phyloP scores from a whole-genome alignment of 345 rosid genomes.

The Eucalyptus erythrocorys region DNA sequence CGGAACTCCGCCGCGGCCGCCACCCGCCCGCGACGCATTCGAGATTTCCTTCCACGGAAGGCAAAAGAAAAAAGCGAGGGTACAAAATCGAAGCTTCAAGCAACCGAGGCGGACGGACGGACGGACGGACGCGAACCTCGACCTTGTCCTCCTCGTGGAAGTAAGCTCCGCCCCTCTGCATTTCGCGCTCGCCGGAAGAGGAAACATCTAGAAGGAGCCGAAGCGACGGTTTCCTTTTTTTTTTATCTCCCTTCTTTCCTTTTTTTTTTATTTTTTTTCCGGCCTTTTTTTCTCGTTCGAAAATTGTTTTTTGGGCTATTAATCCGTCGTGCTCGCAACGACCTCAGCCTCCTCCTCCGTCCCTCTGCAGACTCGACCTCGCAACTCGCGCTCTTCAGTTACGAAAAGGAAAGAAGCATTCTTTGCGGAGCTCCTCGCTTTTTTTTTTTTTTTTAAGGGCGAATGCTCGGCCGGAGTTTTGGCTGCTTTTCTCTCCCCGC shows the following conservation, averaged over 20 bases:
- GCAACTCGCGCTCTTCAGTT: slow-evolving; percentile 3
- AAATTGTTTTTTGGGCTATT: neutral
- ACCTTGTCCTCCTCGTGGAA: neutral
- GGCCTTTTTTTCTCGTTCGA: neutral
- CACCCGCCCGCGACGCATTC: neutral
- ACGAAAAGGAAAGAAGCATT: neutral
- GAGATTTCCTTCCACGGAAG: neutral
- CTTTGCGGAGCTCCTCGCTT: neutral
- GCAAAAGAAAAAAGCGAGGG: neutral
- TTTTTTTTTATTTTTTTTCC: no score
- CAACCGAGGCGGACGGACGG: neutral
- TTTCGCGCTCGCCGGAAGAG: neutral
- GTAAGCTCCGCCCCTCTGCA: neutral
- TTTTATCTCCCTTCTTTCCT: neutral
- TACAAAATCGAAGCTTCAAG: neutral
- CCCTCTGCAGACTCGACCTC: neutral
- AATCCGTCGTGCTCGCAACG: neutral
- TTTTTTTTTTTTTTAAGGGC: neutral
- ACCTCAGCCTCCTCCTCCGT: neutral
- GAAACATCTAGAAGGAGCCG: neutral
- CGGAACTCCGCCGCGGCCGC: neutral
- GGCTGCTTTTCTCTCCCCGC: neutral
- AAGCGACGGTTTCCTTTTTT: neutral
- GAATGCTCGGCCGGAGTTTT: neutral
- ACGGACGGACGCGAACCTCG: neutral